phyloP scores from a whole-genome alignment of 1,284 basidiomycete species.

The Cerrena zonata region DNA sequence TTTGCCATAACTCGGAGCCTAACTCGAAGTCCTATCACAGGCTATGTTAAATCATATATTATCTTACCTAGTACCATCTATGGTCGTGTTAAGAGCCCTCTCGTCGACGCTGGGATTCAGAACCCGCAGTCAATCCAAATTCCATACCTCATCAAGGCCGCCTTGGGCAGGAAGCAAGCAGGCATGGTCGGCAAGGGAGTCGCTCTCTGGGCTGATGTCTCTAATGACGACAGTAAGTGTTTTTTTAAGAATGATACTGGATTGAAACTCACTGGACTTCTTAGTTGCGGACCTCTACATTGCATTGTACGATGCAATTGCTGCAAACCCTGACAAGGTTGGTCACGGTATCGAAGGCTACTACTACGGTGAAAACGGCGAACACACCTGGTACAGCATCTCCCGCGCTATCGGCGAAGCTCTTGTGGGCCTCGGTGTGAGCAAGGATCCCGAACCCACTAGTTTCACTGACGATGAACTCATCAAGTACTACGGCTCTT shows the following conservation, averaged over 20 bases:
- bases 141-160: conserved; percentile 23
- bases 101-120: conserved; percentile 33
- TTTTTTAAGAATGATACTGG: neutral
- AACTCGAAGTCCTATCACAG: conserved; percentile 14
- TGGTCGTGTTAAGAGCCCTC: conserved; percentile 27
- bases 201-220: conserved; percentile 23
- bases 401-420: conserved; percentile 30
- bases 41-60: conserved; percentile 34
- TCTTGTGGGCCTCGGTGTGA: conserved; percentile 21
- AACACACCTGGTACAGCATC: conserved; percentile 33
- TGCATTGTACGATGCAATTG: conserved; percentile 14
- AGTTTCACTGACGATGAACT: conserved; percentile 7
- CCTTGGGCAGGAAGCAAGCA: conserved; percentile 27
- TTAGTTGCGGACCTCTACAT: conserved; percentile 16
- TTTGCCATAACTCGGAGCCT: neutral
- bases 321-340: conserved; percentile 11
- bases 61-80: conserved; percentile 37
- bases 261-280: neutral
- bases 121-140: conserved; percentile 34
- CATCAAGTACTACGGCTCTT: conserved; percentile 10
- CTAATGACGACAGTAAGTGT: conserved; percentile 27
- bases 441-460: conserved; percentile 4
- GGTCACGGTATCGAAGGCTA: conserved; percentile 38
- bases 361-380: conserved; percentile 42
- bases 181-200: conserved; percentile 27